A percentile compares a stretch with the other conserved stretches of the same genome.
Evolutionary conservation across 2,329 filamentous ascomycete species (phyloP).

Genomic region (Arthrobotrys conoides): DNA sequence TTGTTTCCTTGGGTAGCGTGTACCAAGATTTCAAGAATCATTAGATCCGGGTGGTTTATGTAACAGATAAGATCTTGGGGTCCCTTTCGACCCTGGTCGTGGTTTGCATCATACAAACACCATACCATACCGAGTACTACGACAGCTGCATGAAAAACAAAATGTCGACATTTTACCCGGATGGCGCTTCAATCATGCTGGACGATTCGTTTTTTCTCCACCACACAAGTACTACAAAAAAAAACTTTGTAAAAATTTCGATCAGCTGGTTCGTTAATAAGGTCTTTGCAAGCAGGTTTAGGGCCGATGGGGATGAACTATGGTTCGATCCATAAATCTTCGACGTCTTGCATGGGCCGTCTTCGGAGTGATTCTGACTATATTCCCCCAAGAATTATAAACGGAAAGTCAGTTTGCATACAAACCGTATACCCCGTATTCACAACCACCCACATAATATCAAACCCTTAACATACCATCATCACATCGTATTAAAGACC

Average conservation of each 20-base stretch:
- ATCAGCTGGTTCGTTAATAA: conserved; percentile 12
- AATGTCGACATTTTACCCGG: conserved; percentile 28
- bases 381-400: no score
- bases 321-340: not conserved
- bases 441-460: not conserved
- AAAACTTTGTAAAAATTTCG: not conserved
- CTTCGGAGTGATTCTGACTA: not conserved
- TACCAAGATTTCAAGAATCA: conserved; percentile 25
- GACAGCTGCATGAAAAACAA: conserved; percentile 10
- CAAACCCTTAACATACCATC: conserved; percentile 3
- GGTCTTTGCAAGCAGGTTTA: not conserved
- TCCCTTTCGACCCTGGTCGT: not conserved
- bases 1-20: not conserved
- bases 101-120: conserved; percentile 1
- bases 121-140: not conserved
- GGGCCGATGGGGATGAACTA: not conserved
- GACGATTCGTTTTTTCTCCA: not conserved
- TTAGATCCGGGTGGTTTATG: conserved; percentile 4
- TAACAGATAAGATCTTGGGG: conserved; percentile 13
- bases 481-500: not conserved
- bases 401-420: no score
- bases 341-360: not conserved
- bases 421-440: not conserved
- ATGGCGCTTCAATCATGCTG: conserved; percentile 21
- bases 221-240: not conserved